phyloP scores from a whole-genome alignment of 2,329 filamentous ascomycete species.

The Ophiostoma sp. region DNA sequence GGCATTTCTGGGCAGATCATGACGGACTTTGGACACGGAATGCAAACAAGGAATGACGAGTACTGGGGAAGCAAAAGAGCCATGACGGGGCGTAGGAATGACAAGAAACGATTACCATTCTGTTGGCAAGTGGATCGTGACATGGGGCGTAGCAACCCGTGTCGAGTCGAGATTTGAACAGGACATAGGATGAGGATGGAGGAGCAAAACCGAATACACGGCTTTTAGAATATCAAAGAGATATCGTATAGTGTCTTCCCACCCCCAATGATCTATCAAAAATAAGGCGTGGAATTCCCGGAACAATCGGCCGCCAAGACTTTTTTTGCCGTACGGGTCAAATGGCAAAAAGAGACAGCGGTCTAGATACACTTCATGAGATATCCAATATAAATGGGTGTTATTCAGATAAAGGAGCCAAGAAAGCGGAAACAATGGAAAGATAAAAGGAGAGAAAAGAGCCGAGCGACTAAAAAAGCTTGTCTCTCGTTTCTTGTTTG shows the following conservation, averaged over 20 bases:
- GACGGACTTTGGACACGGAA: background rate
- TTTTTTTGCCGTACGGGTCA: slow-evolving; percentile 1
- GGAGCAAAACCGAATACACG: background rate
- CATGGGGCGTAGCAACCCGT: background rate
- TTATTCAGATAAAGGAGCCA: background rate
- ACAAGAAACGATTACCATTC: background rate
- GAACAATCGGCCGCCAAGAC: slow-evolving; percentile 21
- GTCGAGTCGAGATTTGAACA: background rate
- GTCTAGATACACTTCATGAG: background rate
- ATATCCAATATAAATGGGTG: background rate
- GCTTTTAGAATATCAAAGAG: background rate
- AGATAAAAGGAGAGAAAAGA: slow-evolving; percentile 9
- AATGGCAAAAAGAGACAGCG: background rate
- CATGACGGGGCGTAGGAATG: background rate
- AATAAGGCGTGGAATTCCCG: background rate
- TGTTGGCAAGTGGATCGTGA: background rate
- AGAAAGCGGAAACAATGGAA: background rate
- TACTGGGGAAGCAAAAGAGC: background rate
- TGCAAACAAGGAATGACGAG: background rate
- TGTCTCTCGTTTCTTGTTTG: slow-evolving; percentile 2
- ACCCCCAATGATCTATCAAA: background rate
- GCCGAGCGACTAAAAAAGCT: slow-evolving; percentile 13
- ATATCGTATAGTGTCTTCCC: background rate
- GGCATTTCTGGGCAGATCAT: background rate
- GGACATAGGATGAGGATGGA: background rate